Percentiles rank a stretch among this genome's conserved stretches.
phyloP scores from a whole-genome alignment of 2,329 filamentous ascomycete species.

The Fusarium sp. region DNA sequence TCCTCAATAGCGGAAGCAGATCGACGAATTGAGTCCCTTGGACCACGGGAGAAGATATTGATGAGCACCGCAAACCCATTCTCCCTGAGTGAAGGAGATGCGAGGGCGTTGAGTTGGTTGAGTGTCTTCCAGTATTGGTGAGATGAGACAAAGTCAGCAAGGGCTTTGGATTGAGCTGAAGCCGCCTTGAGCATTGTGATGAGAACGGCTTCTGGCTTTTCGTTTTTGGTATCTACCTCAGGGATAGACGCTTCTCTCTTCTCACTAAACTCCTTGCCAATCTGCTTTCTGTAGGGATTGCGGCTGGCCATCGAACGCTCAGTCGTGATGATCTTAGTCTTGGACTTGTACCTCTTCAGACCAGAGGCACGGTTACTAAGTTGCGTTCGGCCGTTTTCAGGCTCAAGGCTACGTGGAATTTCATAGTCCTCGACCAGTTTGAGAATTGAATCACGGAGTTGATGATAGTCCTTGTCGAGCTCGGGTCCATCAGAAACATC shows the following conservation, averaged over 20 bases:
- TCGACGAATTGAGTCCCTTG: slow-evolving; percentile 75
- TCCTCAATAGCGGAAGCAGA: slow-evolving; percentile 81
- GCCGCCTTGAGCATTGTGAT: slow-evolving; percentile 82
- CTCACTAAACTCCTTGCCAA: slow-evolving; percentile 26
- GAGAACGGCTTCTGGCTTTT: slow-evolving; percentile 66
- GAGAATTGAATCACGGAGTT: slow-evolving; percentile 82
- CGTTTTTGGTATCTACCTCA: slow-evolving; percentile 44
- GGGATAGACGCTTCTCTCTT: slow-evolving; percentile 20
- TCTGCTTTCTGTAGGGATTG: slow-evolving; percentile 67
- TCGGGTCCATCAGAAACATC: slow-evolving; percentile 72
- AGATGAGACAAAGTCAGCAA: slow-evolving; percentile 85
- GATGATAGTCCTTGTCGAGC: slow-evolving; percentile 83
- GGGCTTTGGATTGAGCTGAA: slow-evolving; percentile 79
- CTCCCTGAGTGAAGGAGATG: slow-evolving; percentile 70
- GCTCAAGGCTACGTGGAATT: slow-evolving; percentile 75
- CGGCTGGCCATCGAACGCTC: slow-evolving; percentile 66
- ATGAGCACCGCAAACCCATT: slow-evolving; percentile 79
- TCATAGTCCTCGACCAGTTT: slow-evolving; percentile 87
- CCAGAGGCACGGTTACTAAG: slow-evolving; percentile 79
- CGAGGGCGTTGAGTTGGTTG: slow-evolving; percentile 75
- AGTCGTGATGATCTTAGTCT: slow-evolving; percentile 67
- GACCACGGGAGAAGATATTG: slow-evolving; percentile 79
- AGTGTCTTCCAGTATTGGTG: slow-evolving; percentile 89
- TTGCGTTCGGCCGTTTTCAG: slow-evolving; percentile 69
- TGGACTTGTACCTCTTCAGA: slow-evolving; percentile 70